phyloP scores from a whole-genome alignment of 2,329 filamentous ascomycete species.

The Pestalotiopsis sp. region DNA sequence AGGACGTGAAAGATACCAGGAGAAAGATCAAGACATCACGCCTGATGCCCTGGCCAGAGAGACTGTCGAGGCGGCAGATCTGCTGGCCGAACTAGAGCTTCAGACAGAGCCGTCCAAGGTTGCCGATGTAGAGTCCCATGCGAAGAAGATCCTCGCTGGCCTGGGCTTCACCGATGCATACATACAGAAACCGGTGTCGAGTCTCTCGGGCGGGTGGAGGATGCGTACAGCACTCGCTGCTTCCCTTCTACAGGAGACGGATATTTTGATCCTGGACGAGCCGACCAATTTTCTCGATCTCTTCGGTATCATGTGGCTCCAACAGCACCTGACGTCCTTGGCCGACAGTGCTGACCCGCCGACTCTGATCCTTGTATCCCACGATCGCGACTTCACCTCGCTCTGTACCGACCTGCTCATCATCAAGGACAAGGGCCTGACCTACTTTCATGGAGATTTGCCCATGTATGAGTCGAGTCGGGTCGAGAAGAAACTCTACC shows the following conservation, averaged over 20 bases:
- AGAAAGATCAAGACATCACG: conserved; percentile 59
- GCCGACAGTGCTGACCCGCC: conserved; percentile 54
- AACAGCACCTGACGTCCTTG: conserved; percentile 67
- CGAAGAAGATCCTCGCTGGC: conserved; percentile 67
- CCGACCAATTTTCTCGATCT: conserved; percentile 87
- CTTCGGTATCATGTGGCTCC: conserved; percentile 82
- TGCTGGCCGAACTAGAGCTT: conserved; percentile 70
- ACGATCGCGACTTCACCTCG: conserved; percentile 81
- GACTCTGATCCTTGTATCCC: conserved; percentile 79
- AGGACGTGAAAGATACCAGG: conserved; percentile 40
- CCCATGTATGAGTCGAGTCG: conserved; percentile 71
- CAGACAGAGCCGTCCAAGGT: conserved; percentile 69
- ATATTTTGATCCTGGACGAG: conserved; percentile 82
- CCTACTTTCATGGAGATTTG: conserved; percentile 76
- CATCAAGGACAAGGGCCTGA: conserved; percentile 70
- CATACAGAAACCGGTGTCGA: conserved; percentile 61
- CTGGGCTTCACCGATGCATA: conserved; percentile 70
- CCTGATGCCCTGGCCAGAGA: conserved; percentile 62
- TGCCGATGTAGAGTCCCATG: conserved; percentile 65
- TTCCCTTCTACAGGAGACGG: conserved; percentile 71
- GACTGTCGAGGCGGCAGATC: conserved; percentile 69
- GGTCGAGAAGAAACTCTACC: conserved; percentile 67
- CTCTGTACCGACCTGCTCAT: conserved; percentile 78
- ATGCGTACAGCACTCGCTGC: conserved; percentile 70
- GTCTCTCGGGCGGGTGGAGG: conserved; percentile 77